Evolutionary conservation across 2,329 filamentous ascomycete species (phyloP), one percentile per base, ranked within the genome.

Genomic region (Tolypocladium ovalisporum): DNA sequence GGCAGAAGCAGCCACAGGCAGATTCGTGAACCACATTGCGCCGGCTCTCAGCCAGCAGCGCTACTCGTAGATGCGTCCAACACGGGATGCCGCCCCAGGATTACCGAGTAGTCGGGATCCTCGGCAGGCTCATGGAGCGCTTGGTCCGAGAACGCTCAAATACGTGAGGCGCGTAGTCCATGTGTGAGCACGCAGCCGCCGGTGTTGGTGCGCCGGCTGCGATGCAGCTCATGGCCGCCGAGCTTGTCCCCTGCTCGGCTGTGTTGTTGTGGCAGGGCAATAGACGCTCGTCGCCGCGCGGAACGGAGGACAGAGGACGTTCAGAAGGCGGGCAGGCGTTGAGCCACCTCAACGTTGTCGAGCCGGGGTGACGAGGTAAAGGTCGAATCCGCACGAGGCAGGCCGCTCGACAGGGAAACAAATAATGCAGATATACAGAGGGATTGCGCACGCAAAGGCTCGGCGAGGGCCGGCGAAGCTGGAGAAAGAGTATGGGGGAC

Each of bases 1-100:
- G 42, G 44, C 57, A 44, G 55, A 44, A 36, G 55, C 57, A 22
- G 55, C 55, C 54, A 51, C 49, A 27, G 52, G 49, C 10, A 57
- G 56, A 17, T 39, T 52, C 42, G 52, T 44, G 51, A 37, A 44
- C 54, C 58, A 58, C 62, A 63, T 63, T 22, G 58, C 57, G 56
- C 42, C 55, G 53, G 51, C 53, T 56, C 27, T 52, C 37, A 19
- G 49, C 37, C 55, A 44, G 55, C 39, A 49, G 53, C 17, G 49
- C 54, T 22, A n/a, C n/a, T n/a, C n/a, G n/a, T n/a, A 47, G 15
- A 40, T 36, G 42, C 22, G 22, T 53, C 19, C 35, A 44, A 32
- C 32, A n/a, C 52, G 40, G 37, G 19, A 52, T 22, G 35, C 5
- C n/a, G 24, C 34, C 24, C 44, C 19, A 12, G 32, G 13, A 19